phyloP scores from a whole-genome alignment of 2,329 filamentous ascomycete genomes.

The Herpotrichia juniperi region DNA sequence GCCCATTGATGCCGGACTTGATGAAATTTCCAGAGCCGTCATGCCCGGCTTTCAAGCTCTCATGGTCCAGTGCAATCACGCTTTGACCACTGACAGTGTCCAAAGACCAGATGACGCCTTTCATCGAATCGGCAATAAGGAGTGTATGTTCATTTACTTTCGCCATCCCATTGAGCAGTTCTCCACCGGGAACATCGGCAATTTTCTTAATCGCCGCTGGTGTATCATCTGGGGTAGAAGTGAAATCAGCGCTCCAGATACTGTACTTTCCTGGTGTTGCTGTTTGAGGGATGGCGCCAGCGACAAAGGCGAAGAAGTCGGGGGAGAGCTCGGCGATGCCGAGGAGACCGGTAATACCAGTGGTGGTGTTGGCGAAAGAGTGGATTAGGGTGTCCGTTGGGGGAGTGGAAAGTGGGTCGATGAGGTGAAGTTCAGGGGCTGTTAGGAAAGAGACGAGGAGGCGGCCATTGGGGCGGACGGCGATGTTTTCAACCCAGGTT shows the following conservation, averaged over 20 bases:
- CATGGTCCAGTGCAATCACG: conserved; percentile 17
- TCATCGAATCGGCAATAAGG: conserved; percentile 28
- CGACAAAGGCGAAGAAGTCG: neutral
- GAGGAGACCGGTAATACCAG: neutral
- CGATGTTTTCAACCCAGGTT: neutral
- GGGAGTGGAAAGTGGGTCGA: neutral
- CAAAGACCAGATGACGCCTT: conserved; percentile 21
- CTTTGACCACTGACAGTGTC: conserved; percentile 15
- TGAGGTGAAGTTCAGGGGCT: neutral
- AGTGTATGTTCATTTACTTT: conserved; percentile 20
- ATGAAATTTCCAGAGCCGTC: conserved; percentile 2
- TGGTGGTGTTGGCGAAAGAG: neutral
- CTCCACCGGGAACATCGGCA: conserved; percentile 15
- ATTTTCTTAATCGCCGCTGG: conserved; percentile 11
- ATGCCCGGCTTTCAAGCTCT: conserved; percentile 16
- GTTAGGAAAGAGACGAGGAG: neutral
- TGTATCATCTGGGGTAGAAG: neutral
- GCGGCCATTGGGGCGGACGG: neutral
- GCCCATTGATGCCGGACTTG: conserved; percentile 28
- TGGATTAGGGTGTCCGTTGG: neutral
- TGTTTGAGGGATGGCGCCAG: neutral
- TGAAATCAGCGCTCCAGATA: neutral
- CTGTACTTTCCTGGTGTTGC: neutral
- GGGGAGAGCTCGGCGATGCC: neutral
- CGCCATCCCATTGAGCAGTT: conserved; percentile 31